phyloP scores from a whole-genome alignment of 2,329 filamentous ascomycete genomes.

The Aspergillus cejpii region DNA sequence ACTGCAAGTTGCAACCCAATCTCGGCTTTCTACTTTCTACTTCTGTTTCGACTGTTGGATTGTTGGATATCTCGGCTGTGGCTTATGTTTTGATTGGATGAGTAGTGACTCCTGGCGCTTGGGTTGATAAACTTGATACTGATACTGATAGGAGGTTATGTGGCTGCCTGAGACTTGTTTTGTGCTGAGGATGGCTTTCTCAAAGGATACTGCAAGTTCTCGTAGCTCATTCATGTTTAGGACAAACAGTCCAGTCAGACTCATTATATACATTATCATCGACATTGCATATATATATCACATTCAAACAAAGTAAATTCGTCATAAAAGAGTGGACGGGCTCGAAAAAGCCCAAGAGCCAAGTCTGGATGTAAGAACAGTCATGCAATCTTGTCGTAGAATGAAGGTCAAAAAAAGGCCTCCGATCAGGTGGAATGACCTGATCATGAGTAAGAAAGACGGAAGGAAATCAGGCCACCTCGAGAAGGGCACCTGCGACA shows the following conservation, averaged over 20 bases:
- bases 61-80: background rate
- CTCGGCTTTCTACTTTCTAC: slow-evolving; percentile 2
- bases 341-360: background rate
- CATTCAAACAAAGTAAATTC: slow-evolving; percentile 1
- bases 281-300: background rate
- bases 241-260: background rate
- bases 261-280: slow-evolving; percentile 1
- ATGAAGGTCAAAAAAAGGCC: slow-evolving; percentile 1
- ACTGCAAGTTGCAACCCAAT: slow-evolving; percentile 10
- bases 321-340: slow-evolving; percentile 1
- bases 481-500: background rate
- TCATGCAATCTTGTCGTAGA: background rate
- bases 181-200: too few species aligned
- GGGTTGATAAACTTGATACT: too few species aligned
- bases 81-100: background rate
- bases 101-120: too few species aligned
- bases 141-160: background rate
- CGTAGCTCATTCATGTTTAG: too few species aligned
- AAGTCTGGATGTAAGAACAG: background rate
- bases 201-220: too few species aligned
- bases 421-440: background rate
- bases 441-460: background rate
- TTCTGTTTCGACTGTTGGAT: background rate
- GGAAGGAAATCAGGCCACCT: slow-evolving; percentile 5
- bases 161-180: background rate